phyloP scores from a whole-genome alignment of 805 yeast species.

The Saccharomyces jurei region DNA sequence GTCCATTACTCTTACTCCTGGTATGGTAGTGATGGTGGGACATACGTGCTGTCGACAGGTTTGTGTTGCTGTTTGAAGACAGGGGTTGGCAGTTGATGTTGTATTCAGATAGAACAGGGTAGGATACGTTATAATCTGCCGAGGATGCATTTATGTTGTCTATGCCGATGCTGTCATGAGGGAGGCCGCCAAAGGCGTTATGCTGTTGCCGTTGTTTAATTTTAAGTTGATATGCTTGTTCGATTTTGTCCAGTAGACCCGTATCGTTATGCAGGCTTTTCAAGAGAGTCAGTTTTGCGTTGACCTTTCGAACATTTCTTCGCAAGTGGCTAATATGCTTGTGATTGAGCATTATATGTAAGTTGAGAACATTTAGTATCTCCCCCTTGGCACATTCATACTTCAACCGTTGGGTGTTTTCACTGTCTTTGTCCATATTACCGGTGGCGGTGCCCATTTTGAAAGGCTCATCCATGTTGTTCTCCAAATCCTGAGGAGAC shows the following conservation, averaged over 20 bases:
- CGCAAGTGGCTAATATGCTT: slow-evolving; percentile 44
- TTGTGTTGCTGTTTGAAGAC: slow-evolving; percentile 8
- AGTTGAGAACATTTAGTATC: slow-evolving; percentile 41
- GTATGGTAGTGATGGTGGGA: slow-evolving; percentile 26
- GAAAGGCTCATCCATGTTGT: slow-evolving; percentile 4
- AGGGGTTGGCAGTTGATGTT: slow-evolving; percentile 4
- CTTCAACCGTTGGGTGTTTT: slow-evolving; percentile 24
- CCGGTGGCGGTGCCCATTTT: not conserved
- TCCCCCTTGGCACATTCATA: slow-evolving; percentile 28
- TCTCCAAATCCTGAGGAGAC: slow-evolving; percentile 33
- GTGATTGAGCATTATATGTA: slow-evolving; percentile 54
- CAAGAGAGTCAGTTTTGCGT: slow-evolving; percentile 47
- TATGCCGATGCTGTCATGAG: not conserved
- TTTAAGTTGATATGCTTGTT: not conserved
- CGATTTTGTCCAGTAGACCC: slow-evolving; percentile 18
- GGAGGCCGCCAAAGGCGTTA: not conserved
- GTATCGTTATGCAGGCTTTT: slow-evolving; percentile 36
- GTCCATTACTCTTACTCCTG: slow-evolving; percentile 28
- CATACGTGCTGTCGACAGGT: not conserved
- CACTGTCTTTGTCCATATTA: slow-evolving; percentile 16
- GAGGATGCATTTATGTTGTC: not conserved
- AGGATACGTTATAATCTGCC: not conserved
- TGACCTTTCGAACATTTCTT: slow-evolving; percentile 49
- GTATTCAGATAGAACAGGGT: not conserved
- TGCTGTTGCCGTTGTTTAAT: not conserved